Evolutionary conservation across 495 filamentous ascomycete genomes (phyloP), one percentile per base, ranked within the genome.

Genomic region (Lophiotrema nucula): DNA sequence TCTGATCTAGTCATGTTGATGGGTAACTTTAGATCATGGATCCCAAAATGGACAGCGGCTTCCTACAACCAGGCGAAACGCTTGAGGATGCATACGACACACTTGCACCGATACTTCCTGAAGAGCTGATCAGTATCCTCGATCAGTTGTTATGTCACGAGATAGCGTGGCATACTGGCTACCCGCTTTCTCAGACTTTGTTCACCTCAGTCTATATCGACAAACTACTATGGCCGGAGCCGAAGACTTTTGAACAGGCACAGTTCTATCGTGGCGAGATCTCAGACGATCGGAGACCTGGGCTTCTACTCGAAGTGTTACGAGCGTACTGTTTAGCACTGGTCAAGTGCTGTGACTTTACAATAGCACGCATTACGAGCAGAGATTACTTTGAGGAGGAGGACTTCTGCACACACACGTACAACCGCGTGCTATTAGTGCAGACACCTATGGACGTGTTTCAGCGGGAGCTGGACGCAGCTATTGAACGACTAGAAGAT

Each of bases 301-400:
- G 37, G 12, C 18, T 38, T 15, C 67, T 87, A 2, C 79, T 86
- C 45, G 73, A 81, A 45, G 82, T 93, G 1, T 77, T 97, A 38
- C 78, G 89, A 51, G 86, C 92, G 21, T 99, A 96, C 65, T 97
- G 92, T 62, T 68, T 97, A 18, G 90, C 79, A 0, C 68, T 96
- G 56, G 72, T 97, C 48, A 97, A 93, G 70, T 80, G 83, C 33
- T 96, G 92, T 70, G 85, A 83, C 57, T 81, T 84, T 67, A 90
- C 95, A 4, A 87, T 92, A 62, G 76, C 80, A 44, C 79, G 81
- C 22, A 85, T 97, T 53, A 81, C 79, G 39, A 73, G 75, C 21
- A 89, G 96, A 69, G 85, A 92, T 63, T 96, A 84, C 63, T 96
- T 89, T 68, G 93, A 98, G 88, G 93, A 98, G 74, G 93, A 98